Percentiles rank a stretch among this genome's conserved stretches.
Evolutionary conservation across 257 asterid species (phyloP).

Genomic region (Ophiorrhiza pumila): DNA sequence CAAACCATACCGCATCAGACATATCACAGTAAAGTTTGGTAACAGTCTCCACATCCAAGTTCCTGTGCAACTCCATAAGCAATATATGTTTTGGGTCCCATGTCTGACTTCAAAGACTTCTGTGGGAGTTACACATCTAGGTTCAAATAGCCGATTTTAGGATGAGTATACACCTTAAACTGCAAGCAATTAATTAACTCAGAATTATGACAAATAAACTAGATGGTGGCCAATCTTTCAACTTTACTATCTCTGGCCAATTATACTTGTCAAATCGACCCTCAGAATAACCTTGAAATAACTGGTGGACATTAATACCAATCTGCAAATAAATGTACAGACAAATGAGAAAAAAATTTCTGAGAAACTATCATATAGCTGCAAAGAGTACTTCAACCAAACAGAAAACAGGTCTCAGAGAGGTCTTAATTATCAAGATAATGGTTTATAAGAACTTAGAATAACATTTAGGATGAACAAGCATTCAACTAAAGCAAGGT

Average conservation of each 20-base stretch:
- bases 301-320: constrained; percentile 15
- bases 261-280: constrained; percentile 10
- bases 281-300: constrained; percentile 18
- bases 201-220: constrained; percentile 21
- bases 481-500: neutral
- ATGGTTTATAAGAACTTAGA: too few relatives aligned
- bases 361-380: too few relatives aligned
- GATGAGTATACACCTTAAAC: constrained; percentile 79
- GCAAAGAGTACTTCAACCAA: too few relatives aligned
- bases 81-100: constrained; percentile 95
- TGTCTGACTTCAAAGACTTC: constrained; percentile 57
- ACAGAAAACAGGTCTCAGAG: too few relatives aligned
- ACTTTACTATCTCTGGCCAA: constrained; percentile 20
- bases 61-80: constrained; percentile 83
- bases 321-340: constrained; percentile 2
- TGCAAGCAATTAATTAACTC: constrained; percentile 53
- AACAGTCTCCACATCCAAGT: constrained; percentile 85
- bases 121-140: constrained; percentile 62
- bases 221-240: constrained; percentile 29
- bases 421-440: too few relatives aligned
- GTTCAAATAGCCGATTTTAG: constrained; percentile 56
- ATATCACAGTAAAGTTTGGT: constrained; percentile 85
- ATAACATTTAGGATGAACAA: too few relatives aligned
- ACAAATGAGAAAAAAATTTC: too few relatives aligned
- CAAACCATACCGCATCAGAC: constrained; percentile 80